Conservation (phyloP, 352 stramenopile genomes). For the Phytophthora hybrid region DNA sequence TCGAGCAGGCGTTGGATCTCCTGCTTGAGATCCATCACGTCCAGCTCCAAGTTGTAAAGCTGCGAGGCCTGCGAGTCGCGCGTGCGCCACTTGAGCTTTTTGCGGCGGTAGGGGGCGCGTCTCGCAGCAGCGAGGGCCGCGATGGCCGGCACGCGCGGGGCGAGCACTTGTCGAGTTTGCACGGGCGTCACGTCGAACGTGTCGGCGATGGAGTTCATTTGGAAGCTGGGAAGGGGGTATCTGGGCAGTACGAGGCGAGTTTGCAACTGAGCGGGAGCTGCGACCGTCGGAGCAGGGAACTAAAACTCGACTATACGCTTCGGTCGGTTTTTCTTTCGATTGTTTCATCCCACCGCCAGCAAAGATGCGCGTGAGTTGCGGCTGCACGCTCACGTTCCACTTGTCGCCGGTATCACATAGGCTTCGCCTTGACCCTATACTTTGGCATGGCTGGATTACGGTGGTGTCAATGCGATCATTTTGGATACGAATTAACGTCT, state of each 20-base stretch:
- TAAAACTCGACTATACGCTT: constrained; percentile 33
- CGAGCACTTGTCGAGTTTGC: constrained; percentile 23
- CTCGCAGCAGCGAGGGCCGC: constrained; percentile 27
- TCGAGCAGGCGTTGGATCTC: constrained; percentile 51
- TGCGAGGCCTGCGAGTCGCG: constrained; percentile 63
- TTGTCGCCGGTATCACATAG: not conserved
- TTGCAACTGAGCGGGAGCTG: constrained; percentile 10
- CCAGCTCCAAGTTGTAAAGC: constrained; percentile 68
- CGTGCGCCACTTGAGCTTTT: constrained; percentile 66
- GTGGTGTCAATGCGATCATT: not conserved
- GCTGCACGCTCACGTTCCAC: not conserved
- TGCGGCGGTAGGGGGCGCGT: constrained; percentile 8
- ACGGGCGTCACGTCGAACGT: constrained; percentile 32
- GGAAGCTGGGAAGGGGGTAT: not conserved
- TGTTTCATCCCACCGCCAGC: not conserved
- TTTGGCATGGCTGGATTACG: too few species aligned
- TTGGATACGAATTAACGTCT: not conserved
- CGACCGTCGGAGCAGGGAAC: constrained; percentile 7
- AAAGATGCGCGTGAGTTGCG: constrained; percentile 13
- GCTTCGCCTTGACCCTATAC: too few species aligned
- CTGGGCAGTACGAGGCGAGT: constrained; percentile 1
- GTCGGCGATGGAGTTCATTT: constrained; percentile 28
- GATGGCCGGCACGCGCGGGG: constrained; percentile 21
- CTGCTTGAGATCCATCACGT: constrained; percentile 54
- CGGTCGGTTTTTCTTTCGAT: constrained; percentile 25